phyloP scores from a whole-genome alignment of 2,329 filamentous ascomycete genomes.

The Colletotrichum plurivorum region DNA sequence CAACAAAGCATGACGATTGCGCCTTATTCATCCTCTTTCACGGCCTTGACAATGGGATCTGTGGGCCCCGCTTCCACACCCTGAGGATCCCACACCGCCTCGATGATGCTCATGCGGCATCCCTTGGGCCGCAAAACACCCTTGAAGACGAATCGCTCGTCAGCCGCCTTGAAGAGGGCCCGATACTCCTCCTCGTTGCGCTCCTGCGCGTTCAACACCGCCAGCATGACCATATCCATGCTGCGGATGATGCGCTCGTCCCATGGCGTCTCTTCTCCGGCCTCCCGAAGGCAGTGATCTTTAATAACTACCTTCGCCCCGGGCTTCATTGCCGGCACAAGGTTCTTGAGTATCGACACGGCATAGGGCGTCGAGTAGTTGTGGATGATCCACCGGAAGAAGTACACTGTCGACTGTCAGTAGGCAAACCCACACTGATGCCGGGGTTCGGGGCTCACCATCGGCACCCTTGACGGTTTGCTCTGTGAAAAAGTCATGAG shows the following conservation, averaged over 20 bases:
- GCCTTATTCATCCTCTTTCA: neutral
- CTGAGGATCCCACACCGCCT: conserved; percentile 60
- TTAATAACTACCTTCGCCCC: conserved; percentile 47
- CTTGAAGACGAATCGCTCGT: conserved; percentile 59
- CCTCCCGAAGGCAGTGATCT: conserved; percentile 55
- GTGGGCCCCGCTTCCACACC: conserved; percentile 35
- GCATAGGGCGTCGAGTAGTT: conserved; percentile 58
- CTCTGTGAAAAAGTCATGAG: conserved; percentile 43
- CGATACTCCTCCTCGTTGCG: conserved; percentile 61
- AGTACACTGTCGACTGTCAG: conserved; percentile 55
- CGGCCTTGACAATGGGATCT: neutral
- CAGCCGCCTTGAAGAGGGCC: conserved; percentile 58
- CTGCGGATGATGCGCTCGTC: conserved; percentile 63
- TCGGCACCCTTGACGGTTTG: conserved; percentile 47
- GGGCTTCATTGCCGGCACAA: conserved; percentile 55
- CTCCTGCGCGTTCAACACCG: conserved; percentile 66
- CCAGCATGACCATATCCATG: conserved; percentile 68
- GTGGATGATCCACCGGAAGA: conserved; percentile 61
- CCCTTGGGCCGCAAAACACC: conserved; percentile 57
- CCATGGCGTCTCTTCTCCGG: conserved; percentile 56
- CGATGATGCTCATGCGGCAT: conserved; percentile 64
- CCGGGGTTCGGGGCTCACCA: conserved; percentile 25
- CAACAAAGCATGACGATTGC: neutral
- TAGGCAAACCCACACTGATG: neutral
- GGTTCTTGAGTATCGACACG: conserved; percentile 48